Evolutionary conservation across 352 stramenopile species (phyloP), one percentile per base, ranked within the genome.

Genomic region (Globisporangium orthogonon): DNA sequence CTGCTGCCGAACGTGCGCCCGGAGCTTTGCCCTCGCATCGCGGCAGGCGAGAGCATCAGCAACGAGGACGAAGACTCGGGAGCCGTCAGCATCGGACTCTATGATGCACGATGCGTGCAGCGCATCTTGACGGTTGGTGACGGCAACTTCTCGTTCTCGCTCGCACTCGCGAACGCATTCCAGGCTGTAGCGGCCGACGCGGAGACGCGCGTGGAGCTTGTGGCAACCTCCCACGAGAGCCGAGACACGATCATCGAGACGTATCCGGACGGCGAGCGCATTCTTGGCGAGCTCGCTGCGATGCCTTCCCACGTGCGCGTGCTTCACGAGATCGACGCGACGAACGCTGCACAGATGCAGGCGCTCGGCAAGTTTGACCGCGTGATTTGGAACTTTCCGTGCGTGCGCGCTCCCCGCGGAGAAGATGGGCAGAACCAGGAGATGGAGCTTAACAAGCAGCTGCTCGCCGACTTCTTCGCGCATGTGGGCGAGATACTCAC

Each of bases 301-400:
- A 78, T 88, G 66, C 1, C 33, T 5, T 13, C 51, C 2, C 64
- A 94, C n/a, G 83, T 84, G 40, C 71, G 66, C 11, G 76, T 98
- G 44, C 63, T 62, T 10, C 96, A 97, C 60, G 80, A 85, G 46
- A 78, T 98, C 1, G 96, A 99, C 64, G 96, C 91, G 7, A 98
- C 92, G 0, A 63, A 86, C 49, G 59, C 69, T 0, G 57, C 79
- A 50, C 93, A 96, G 49, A 77, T 98, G 58, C 59, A 73, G n/a
- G 46, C 44, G n/a, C 54, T 86, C 7, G 73, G 72, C 2, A 63
- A 60, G 30, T 98, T 97, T 67, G 85, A 98, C 67, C 76, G 89
- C 61, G 87, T 99, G 47, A 76, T 97, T 35, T 99, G 94, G 92
- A 98, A 98, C 70, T 98, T 98, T 64, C 94, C 95, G 28, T 98